Evolutionary conservation across 768 basidiomycete genomes (phyloP).

Genomic region (Leccinellum albellum): DNA sequence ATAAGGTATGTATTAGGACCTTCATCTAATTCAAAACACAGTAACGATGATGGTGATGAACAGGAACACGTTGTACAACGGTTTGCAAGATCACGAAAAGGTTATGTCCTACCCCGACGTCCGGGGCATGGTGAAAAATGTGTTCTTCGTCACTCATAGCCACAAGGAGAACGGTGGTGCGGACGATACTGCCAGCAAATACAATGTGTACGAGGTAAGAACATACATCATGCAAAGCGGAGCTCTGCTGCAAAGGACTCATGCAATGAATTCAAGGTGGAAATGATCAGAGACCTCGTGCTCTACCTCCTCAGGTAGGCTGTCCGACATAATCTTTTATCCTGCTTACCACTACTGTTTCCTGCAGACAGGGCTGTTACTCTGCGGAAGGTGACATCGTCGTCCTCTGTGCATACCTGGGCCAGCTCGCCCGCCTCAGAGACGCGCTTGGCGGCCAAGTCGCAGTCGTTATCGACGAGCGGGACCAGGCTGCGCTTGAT

Average conservation of each 20-base stretch:
- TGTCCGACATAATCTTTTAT: background rate
- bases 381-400: slow-evolving; percentile 47
- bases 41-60: background rate
- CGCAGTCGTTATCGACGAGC: slow-evolving; percentile 64
- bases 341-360: background rate
- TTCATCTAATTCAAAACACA: background rate
- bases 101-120: slow-evolving; percentile 53
- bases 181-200: slow-evolving; percentile 65
- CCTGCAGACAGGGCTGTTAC: slow-evolving; percentile 46
- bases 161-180: slow-evolving; percentile 56
- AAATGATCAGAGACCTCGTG: slow-evolving; percentile 52
- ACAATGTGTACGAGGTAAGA: slow-evolving; percentile 72
- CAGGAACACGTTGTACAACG: slow-evolving; percentile 59
- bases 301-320: slow-evolving; percentile 44
- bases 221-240: slow-evolving; percentile 6
- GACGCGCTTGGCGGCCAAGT: slow-evolving; percentile 44
- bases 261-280: slow-evolving; percentile 25
- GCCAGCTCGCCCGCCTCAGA: slow-evolving; percentile 45
- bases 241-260: background rate
- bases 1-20: slow-evolving; percentile 15
- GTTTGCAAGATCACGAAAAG: slow-evolving; percentile 52
- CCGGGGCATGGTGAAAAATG: slow-evolving; percentile 57
- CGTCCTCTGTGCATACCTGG: slow-evolving; percentile 51
- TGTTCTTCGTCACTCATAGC: slow-evolving; percentile 65
- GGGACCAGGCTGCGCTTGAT: slow-evolving; percentile 59